phyloP scores from a whole-genome alignment of 179 eudicot species.

The Carnegiea gigantea region DNA sequence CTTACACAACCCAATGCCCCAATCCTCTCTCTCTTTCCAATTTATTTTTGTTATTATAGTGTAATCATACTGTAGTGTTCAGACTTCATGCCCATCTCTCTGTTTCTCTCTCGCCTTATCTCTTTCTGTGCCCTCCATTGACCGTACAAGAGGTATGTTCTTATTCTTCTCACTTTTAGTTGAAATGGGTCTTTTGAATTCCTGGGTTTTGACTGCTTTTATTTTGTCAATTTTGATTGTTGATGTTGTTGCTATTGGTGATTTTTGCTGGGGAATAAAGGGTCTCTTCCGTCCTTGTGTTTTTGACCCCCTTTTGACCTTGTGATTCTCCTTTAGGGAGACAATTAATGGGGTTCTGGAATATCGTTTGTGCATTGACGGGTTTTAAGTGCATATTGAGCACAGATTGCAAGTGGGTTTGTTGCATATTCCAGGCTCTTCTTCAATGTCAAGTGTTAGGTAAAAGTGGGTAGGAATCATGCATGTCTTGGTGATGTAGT shows the following conservation, averaged over 20 bases:
- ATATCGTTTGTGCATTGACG: neutral
- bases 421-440: too few relatives aligned
- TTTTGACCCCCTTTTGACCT: neutral
- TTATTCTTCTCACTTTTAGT: neutral
- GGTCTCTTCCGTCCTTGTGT: neutral
- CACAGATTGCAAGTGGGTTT: neutral
- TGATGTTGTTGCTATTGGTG: neutral
- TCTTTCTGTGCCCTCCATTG: slow-evolving; percentile 16
- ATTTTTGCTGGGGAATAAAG: neutral
- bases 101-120: neutral
- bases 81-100: neutral
- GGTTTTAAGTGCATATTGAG: neutral
- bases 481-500: neutral
- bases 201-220: slow-evolving; percentile 7
- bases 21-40: neutral
- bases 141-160: slow-evolving; percentile 16
- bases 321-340: neutral
- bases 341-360: neutral
- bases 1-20: neutral
- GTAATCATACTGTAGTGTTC: neutral
- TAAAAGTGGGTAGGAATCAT: too few relatives aligned
- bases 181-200: slow-evolving; percentile 7
- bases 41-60: neutral
- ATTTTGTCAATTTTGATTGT: neutral
- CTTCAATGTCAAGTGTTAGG: too few relatives aligned